Evolutionary conservation across 768 basidiomycete genomes (phyloP), one percentile per base, ranked within the genome.

Genomic region (Dacryopinax spathularia): DNA sequence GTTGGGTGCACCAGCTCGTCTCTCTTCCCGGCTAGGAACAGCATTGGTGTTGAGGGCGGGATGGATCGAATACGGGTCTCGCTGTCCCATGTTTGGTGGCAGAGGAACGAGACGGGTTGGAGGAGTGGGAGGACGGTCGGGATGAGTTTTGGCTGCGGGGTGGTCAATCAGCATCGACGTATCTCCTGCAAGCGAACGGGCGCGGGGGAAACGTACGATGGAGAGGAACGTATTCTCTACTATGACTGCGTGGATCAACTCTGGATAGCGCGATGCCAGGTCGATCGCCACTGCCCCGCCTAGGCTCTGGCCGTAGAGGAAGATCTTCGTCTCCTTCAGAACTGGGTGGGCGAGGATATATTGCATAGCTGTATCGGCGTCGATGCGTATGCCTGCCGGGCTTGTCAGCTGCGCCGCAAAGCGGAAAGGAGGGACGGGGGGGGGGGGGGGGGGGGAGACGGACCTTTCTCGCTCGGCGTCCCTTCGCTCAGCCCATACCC

Each of bases 401-500:
- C 29, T 56, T 3, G 39, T 41, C 18, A 56, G 48, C 25, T 56
- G 22, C 39, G 18, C 22, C 5, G 5, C 22, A 56, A 10, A 15
- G n/a, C 10, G 6, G 2, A 27, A 25, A n/a, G 1, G 12, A 27
- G 0, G 10, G 4, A 1, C 48, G 31, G 25, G 18, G 25, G 18
- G 5, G 48, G 12, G 25, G 48, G 7, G 25, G 10, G 29, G 2
- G 29, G 48, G 18, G 3, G 48, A 18, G 15, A 66, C 75, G 60
- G 62, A 87, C 92, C 91, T 73, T 83, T 81, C 73, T 96, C 91
- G 18, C 86, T 90, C 0, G 93, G 90, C 0, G 80, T 80, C 1
- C 95, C 95, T 68, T 93, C 88, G 0, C 90, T 93, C 29, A 77
- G 80, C 1, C 94, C 95, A 70, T 98, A 98, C 88, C 93, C 93